Base-by-base conservation (phyloP, 2,329 filamentous ascomycete species). In the Aspergillus sp. region DNA sequence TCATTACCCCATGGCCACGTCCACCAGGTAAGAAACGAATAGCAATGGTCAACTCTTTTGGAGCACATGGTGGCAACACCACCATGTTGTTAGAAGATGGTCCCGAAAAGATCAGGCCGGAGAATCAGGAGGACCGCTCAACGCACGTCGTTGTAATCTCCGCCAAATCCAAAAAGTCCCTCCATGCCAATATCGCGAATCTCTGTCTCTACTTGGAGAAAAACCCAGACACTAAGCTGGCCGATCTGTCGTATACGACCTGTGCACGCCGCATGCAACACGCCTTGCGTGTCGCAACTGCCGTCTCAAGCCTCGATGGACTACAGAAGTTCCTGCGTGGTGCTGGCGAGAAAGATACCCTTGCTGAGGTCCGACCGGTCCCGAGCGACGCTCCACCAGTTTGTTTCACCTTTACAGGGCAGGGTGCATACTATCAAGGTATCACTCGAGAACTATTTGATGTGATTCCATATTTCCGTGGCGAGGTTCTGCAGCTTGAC, bases 41-140 rank as follows among this genome's bases (percentile, higher is more conserved):
- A 8, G 58, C 55, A 4, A 47, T 78, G 28, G 76, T 89, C 66
- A 91, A 91, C 79, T 90, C 89, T 75, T 91, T 90, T 70, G 84
- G 85, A 65, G 89, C 89, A 2, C 86, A 88, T 57, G 89, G 89
- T 60, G 89, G 89, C 17, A 91, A 91, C 74, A 89, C 88, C 0
- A 83, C 85, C 7, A 69, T 91, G 15, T 72, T 90, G 3, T 67
- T 91, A 1, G 85, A 89, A 69, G 87, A 90, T 52, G 83, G 80
- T 0, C 62, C 11, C 61, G 68, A 13, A 66, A 64, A 89, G 91
- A 69, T 91, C 3, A 23, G 48, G 23, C 3, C n/a, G 9, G 15
- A 17, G 68, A 2, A 57, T 68, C 0, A 13, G 13, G 34, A 55
- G 2, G 86, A 88, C 64, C 79, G 87, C 23, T 77, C 73, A 15